Base-by-base conservation (phyloP, 2,329 filamentous ascomycete species). In the Apiospora kogelbergensis region DNA sequence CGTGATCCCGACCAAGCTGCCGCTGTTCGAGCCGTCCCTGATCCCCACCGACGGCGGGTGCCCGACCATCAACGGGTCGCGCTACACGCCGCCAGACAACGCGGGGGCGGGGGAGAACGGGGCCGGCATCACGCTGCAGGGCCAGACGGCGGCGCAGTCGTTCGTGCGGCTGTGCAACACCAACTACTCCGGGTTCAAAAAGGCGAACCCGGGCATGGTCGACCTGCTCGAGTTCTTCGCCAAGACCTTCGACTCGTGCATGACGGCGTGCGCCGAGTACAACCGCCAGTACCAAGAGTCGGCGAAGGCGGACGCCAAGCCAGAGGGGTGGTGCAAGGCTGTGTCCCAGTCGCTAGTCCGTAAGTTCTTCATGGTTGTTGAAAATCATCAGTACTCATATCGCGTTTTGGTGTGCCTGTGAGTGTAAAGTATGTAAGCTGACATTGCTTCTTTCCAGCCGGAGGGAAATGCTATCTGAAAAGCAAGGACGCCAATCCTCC, bases 221-320 rank as follows among this genome's bases (percentile, higher is more conserved):
- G 72, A 76, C 63, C 74, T 76, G 42, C 30, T 74, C 9, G 67
- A 70, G 22, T 74, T 75, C 11, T 75, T 70, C 65, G 74, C 73
- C 68, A 72, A 74, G 26, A 75, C 74, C 6, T 70, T 76, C 1
- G 75, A 76, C 67, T 72, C 74, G 22, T 76, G 75, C 48, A 74
- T 76, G 60, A 70, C 71, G 63, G 70, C 74, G 24, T 76, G 75
- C 65, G 75, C 75, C 5, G 73, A 73, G 66, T 76, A 75, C 37
- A 76, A 76, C 57, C 64, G 24, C 1, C 48, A 53, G 48, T 30
- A 53, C 15, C 48, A 30, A 15, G 10, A 20, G 26, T 2, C 7
- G 1, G 48, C 15, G 24, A 3, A 30, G 26, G 17, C 17, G 15
- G 15, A 20, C 22, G 3, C 13, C 11, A 42, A 13, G 11, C 40